Conservation (phyloP, 2,329 filamentous ascomycete species). For the Botryotinia calthae region DNA sequence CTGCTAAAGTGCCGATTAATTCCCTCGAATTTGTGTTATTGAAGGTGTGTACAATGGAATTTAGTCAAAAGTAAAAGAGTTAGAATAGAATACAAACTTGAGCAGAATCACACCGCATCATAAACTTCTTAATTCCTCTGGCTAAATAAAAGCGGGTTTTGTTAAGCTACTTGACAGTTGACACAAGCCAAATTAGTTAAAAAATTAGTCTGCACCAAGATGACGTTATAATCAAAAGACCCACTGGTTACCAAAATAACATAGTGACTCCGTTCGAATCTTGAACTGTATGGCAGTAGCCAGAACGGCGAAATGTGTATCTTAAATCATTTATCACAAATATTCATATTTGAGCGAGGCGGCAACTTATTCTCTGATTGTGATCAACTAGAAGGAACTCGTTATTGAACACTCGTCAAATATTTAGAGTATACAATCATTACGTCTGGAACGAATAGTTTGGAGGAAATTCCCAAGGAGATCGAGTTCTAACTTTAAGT, state of each 20-base stretch:
- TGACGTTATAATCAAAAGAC: background rate
- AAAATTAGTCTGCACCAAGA: background rate
- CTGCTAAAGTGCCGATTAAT: background rate
- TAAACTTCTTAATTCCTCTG: background rate
- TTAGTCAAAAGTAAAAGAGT: background rate
- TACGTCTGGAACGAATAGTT: too few relatives aligned
- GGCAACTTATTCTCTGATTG: background rate
- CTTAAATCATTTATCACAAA: background rate
- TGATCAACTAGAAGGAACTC: background rate
- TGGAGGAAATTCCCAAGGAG: background rate
- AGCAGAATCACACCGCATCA: background rate
- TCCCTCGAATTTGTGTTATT: background rate
- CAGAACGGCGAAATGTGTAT: background rate
- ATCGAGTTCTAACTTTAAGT: background rate
- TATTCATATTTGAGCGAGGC: background rate
- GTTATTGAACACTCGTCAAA: accelerated
- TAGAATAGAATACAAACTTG: background rate
- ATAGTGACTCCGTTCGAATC: background rate
- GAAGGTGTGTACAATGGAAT: background rate
- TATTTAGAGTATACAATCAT: background rate
- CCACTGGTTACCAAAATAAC: background rate
- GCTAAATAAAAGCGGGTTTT: background rate
- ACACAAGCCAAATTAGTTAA: background rate
- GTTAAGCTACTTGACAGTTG: background rate
- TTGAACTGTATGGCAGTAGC: background rate